A percentile compares a stretch with the other conserved stretches of the same genome.
Evolutionary conservation across 768 basidiomycete species (phyloP).

Genomic region (Mycena floridula): DNA sequence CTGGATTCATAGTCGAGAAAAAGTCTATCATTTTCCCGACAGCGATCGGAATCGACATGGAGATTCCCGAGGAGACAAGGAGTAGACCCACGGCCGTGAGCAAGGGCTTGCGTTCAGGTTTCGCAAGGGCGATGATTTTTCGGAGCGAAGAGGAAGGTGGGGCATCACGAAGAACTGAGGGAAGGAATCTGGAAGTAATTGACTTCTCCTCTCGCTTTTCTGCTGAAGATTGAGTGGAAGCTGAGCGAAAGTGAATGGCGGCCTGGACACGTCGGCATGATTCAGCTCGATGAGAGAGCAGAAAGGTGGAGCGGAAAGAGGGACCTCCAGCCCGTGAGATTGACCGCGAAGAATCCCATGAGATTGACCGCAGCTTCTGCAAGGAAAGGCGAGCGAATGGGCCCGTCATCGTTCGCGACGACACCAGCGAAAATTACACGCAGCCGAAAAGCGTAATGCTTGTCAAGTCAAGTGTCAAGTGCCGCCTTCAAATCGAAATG

Average conservation of each 20-base stretch:
- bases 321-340: too few species aligned
- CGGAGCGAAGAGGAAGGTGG: constrained; percentile 51
- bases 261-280: too few species aligned
- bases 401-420: too few species aligned
- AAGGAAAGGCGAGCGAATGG: too few species aligned
- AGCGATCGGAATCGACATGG: constrained; percentile 89
- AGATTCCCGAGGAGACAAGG: constrained; percentile 82
- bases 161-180: constrained; percentile 24
- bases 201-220: not conserved
- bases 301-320: too few species aligned
- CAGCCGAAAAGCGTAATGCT: too few species aligned
- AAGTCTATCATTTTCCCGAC: constrained; percentile 94
- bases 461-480: too few species aligned
- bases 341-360: too few species aligned
- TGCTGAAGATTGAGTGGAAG: not conserved
- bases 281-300: too few species aligned
- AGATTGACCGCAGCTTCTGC: too few species aligned
- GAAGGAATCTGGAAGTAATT: constrained; percentile 17
- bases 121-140: constrained; percentile 74
- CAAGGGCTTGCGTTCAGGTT: constrained; percentile 75
- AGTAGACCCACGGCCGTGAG: constrained; percentile 72
- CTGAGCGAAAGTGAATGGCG: not conserved
- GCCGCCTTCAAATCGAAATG: too few species aligned
- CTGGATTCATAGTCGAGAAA: constrained; percentile 71
- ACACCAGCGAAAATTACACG: too few species aligned